Evolutionary conservation across 1,139 yeast genomes (phyloP).

Genomic region (Kodamaea fungicola): DNA sequence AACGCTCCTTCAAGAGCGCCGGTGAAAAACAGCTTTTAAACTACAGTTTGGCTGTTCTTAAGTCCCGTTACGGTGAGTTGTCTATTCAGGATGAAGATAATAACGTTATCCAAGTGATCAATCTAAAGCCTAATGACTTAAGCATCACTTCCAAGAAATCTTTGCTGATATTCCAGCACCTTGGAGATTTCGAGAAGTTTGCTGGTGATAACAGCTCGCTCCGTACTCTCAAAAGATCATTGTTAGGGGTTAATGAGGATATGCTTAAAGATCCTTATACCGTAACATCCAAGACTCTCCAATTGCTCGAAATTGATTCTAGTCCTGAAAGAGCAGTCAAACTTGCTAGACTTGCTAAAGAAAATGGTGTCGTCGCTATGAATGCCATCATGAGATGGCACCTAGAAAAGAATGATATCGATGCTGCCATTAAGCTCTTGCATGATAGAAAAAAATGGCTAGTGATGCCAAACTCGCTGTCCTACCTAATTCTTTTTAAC

Average conservation of each 20-base stretch:
- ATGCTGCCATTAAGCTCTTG: conserved; percentile 45
- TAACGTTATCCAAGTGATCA: conserved; percentile 14
- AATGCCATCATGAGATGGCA: conserved; percentile 54
- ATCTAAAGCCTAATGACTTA: conserved; percentile 21
- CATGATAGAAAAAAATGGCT: conserved; percentile 61
- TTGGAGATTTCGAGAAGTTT: conserved; percentile 23
- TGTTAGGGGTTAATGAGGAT: conserved; percentile 55
- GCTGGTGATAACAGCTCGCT: conserved; percentile 30
- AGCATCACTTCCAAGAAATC: conserved; percentile 20
- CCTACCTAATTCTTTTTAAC: conserved; percentile 53
- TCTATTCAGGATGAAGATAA: conserved; percentile 20
- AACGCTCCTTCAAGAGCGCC: conserved; percentile 1
- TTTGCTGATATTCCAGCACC: conserved; percentile 26
- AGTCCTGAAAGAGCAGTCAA: conserved; percentile 49
- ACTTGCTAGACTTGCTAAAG: conserved; percentile 46
- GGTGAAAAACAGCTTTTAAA: conserved; percentile 2
- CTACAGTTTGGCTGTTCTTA: conserved; percentile 15
- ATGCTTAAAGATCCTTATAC: conserved; percentile 55
- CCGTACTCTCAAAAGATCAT: conserved; percentile 42
- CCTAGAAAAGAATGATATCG: conserved; percentile 36
- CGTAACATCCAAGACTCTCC: conserved; percentile 50
- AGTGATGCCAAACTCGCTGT: conserved; percentile 49
- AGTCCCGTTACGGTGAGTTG: conserved; percentile 20
- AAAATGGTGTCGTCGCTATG: conserved; percentile 56
- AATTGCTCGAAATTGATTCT: conserved; percentile 47